phyloP scores from a whole-genome alignment of 495 filamentous ascomycete genomes.

The Neurospora sp. region DNA sequence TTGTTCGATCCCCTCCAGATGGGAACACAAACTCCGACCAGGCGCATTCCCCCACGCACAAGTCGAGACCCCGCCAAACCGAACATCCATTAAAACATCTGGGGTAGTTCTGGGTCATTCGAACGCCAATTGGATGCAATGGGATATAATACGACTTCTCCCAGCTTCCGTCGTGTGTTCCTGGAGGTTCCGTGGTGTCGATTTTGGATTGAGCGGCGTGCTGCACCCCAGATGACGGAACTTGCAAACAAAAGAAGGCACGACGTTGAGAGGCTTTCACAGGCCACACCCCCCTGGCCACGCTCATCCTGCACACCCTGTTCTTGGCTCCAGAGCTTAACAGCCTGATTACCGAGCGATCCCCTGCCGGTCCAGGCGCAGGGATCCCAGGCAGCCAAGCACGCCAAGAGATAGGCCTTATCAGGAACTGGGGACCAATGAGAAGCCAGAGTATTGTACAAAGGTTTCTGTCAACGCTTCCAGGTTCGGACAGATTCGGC shows the following conservation, averaged over 20 bases:
- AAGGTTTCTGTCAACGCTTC: conserved; percentile 15
- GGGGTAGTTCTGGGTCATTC: background rate
- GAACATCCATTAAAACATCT: background rate
- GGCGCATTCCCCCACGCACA: background rate
- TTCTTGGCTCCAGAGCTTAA: background rate
- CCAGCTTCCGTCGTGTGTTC: background rate
- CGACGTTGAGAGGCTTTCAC: background rate
- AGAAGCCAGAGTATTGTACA: conserved; percentile 10
- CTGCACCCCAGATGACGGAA: conserved; percentile 2
- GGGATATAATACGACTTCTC: background rate
- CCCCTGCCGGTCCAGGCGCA: background rate
- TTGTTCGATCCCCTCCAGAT: background rate
- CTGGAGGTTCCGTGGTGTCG: background rate
- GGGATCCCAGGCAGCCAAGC: conserved; percentile 1
- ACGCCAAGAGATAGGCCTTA: conserved; percentile 24
- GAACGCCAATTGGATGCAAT: background rate
- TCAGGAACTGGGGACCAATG: conserved; percentile 13
- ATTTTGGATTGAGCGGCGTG: background rate
- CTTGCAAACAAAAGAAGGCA: background rate
- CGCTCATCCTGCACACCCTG: background rate
- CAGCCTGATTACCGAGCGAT: background rate
- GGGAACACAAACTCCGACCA: background rate
- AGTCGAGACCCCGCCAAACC: background rate
- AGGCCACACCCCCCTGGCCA: background rate
- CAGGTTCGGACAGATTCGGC: conserved; percentile 7